These are phyloP conservation scores for Torrubiella hemipterigena DNA, from an alignment of 2,329 filamentous ascomycete genomes.

Conservation along the genomic window DNA sequence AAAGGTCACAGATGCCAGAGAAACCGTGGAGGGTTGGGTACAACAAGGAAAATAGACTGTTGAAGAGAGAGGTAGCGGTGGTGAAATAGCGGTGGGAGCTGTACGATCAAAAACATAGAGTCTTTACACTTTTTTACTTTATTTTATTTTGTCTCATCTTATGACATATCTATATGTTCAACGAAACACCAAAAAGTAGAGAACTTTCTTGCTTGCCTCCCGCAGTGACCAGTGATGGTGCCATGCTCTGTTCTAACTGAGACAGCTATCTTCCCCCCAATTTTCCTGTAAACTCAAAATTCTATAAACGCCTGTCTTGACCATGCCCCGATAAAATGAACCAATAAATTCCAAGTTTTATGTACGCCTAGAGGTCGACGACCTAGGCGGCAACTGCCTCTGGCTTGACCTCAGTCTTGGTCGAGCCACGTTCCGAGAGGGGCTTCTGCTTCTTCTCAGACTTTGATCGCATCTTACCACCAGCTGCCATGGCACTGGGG, in stretches of 20 bases:
- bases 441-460: slow-evolving; percentile 18
- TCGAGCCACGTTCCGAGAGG: slow-evolving; percentile 20
- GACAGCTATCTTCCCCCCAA: too few relatives aligned
- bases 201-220: too few relatives aligned
- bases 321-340: slow-evolving; percentile 3
- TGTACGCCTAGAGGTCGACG: too few relatives aligned
- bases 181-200: too few relatives aligned
- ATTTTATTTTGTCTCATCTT: too few relatives aligned
- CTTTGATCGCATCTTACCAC: slow-evolving; percentile 27
- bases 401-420: slow-evolving; percentile 9
- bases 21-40: slow-evolving; percentile 78
- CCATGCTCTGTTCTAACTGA: too few relatives aligned
- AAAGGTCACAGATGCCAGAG: slow-evolving; percentile 64
- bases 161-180: too few relatives aligned
- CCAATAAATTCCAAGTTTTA: too few relatives aligned
- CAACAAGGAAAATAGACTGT: slow-evolving; percentile 65
- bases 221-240: too few relatives aligned
- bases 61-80: slow-evolving; percentile 5
- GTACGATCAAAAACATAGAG: slow-evolving; percentile 4
- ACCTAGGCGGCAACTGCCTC: slow-evolving; percentile 14
- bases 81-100: neutral
- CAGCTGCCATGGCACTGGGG: slow-evolving; percentile 33
- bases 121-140: neutral
- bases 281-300: neutral
- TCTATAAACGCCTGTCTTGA: neutral